A percentile compares a stretch with the other conserved stretches of the same genome.
These are phyloP conservation scores for Fusarium marasasianum DNA, from an alignment of 2,329 filamentous ascomycete species.

Conservation along the genomic window DNA sequence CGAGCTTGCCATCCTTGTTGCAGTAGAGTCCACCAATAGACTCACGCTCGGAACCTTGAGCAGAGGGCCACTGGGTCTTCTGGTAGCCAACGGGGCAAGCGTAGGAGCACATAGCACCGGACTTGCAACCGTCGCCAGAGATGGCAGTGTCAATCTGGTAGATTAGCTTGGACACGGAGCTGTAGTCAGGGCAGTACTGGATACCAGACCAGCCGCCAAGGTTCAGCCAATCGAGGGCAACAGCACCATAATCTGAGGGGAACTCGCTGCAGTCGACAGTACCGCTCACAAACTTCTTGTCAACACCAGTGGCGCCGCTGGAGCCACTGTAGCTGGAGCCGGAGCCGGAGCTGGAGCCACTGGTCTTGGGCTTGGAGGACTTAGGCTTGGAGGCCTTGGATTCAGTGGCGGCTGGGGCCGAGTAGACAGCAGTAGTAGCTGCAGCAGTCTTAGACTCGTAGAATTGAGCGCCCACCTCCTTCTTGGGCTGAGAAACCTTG, in stretches of 20 bases:
- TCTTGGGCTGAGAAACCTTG: constrained; percentile 45
- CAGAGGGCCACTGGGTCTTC: constrained; percentile 86
- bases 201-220: constrained; percentile 83
- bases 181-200: constrained; percentile 68
- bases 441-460: constrained; percentile 57
- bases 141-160: constrained; percentile 72
- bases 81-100: constrained; percentile 91
- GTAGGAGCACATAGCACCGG: constrained; percentile 86
- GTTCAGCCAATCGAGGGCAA: constrained; percentile 73
- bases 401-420: constrained; percentile 38
- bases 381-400: constrained; percentile 41
- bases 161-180: constrained; percentile 62
- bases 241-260: constrained; percentile 82
- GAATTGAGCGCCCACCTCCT: constrained; percentile 59
- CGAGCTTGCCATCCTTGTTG: constrained; percentile 75
- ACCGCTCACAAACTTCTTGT: constrained; percentile 79
- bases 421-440: constrained; percentile 39
- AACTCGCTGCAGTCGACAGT: constrained; percentile 76
- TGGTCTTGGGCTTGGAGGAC: constrained; percentile 23
- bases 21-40: constrained; percentile 91
- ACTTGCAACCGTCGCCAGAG: constrained; percentile 67
- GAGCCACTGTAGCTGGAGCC: constrained; percentile 36
- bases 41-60: constrained; percentile 82
- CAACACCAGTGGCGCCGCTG: constrained; percentile 60
- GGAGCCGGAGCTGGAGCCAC: constrained; percentile 37